phyloP scores from a whole-genome alignment of 1,284 basidiomycete genomes.

The Pyrrhoderma noxium region DNA sequence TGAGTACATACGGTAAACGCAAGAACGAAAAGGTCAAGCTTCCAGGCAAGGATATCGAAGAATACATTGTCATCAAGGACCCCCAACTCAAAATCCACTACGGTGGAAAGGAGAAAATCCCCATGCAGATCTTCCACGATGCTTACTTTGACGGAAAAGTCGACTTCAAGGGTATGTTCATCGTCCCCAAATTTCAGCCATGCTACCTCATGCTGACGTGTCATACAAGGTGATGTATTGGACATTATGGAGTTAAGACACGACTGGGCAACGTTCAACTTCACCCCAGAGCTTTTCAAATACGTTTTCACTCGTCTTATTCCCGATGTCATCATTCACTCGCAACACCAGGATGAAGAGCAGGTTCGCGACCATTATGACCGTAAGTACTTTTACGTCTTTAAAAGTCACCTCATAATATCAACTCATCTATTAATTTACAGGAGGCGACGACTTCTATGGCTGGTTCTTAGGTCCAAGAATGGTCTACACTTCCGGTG shows the following conservation, averaged over 20 bases:
- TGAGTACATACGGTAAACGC: conserved; percentile 76
- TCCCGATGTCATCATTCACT: conserved; percentile 91
- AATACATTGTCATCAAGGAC: conserved; percentile 92
- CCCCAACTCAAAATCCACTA: conserved; percentile 73
- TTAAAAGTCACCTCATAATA: conserved; percentile 13
- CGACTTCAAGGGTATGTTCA: conserved; percentile 78
- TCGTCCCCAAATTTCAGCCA: conserved; percentile 6
- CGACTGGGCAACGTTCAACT: conserved; percentile 90
- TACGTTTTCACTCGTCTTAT: conserved; percentile 87
- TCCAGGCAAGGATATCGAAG: conserved; percentile 81
- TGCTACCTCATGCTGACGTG: conserved; percentile 16
- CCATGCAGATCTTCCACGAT: conserved; percentile 97
- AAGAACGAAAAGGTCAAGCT: conserved; percentile 83
- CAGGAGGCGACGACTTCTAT: conserved; percentile 89
- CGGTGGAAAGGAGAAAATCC: conserved; percentile 83
- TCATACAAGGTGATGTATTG: conserved; percentile 72
- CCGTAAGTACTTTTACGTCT: conserved; percentile 41
- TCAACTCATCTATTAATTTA: neutral
- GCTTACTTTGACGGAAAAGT: conserved; percentile 96
- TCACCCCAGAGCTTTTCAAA: conserved; percentile 86
- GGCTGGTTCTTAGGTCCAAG: conserved; percentile 92
- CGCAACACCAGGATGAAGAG: conserved; percentile 86
- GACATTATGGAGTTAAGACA: conserved; percentile 92
- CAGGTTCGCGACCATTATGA: conserved; percentile 98
- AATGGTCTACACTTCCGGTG: conserved; percentile 96